Evolutionary conservation across 2,329 filamentous ascomycete species (phyloP).

Genomic region (Pseudogymnoascus sp.): DNA sequence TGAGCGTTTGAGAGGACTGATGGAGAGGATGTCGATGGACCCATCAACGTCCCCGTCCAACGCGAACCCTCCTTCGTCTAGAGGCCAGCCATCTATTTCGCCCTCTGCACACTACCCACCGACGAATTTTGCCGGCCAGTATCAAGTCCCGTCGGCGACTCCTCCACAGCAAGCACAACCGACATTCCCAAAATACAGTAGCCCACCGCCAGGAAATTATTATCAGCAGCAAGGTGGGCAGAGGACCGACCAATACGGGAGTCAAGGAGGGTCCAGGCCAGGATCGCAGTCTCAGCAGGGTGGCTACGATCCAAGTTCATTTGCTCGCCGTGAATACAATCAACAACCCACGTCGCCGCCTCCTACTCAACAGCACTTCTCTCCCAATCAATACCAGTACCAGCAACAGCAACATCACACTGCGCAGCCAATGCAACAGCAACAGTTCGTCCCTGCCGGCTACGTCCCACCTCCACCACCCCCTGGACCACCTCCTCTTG

Average conservation of each 20-base stretch:
- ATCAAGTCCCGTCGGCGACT: slow-evolving; percentile 51
- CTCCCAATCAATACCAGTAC: slow-evolving; percentile 21
- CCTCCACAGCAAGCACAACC: slow-evolving; percentile 38
- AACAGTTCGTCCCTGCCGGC: slow-evolving; percentile 48
- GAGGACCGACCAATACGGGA: slow-evolving; percentile 41
- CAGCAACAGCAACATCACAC: slow-evolving; percentile 22
- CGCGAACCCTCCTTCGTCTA: slow-evolving; percentile 33
- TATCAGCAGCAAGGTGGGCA: slow-evolving; percentile 27
- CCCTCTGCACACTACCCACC: slow-evolving; percentile 44
- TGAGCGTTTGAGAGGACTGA: slow-evolving; percentile 76
- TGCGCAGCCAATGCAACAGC: slow-evolving; percentile 36
- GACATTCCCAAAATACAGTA: slow-evolving; percentile 38
- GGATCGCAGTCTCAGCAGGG: slow-evolving; percentile 46
- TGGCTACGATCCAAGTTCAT: slow-evolving; percentile 35
- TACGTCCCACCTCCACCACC: slow-evolving; percentile 63
- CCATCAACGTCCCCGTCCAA: slow-evolving; percentile 38
- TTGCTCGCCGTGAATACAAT: slow-evolving; percentile 22
- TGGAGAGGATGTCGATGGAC: slow-evolving; percentile 96
- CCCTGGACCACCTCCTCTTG: slow-evolving; percentile 51
- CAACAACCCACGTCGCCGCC: slow-evolving; percentile 49
- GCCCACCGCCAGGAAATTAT: slow-evolving; percentile 32
- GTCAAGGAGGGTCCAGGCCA: slow-evolving; percentile 38
- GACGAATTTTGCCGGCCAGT: slow-evolving; percentile 49
- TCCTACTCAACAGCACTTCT: slow-evolving; percentile 44
- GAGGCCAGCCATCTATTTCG: slow-evolving; percentile 28